A percentile compares a stretch with the other conserved stretches of the same genome.
Evolutionary conservation across 495 filamentous ascomycete species (phyloP).

Genomic region (Penicillium roqueforti): DNA sequence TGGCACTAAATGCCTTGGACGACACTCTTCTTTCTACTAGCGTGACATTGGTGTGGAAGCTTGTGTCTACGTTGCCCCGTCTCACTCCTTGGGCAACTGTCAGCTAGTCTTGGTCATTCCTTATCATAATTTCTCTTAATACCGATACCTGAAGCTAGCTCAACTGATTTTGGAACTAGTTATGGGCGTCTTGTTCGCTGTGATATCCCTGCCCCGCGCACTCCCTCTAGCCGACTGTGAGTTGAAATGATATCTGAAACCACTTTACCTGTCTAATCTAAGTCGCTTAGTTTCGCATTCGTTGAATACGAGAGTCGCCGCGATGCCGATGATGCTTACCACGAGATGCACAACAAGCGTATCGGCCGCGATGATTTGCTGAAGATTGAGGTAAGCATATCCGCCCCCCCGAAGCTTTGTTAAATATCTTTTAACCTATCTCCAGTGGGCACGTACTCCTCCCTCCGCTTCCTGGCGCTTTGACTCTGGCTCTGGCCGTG

Average conservation of each 20-base stretch:
- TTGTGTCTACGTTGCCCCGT: neutral
- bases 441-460: slow-evolving; percentile 94
- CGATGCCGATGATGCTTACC: slow-evolving; percentile 98
- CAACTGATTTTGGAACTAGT: slow-evolving; percentile 46
- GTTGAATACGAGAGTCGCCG: slow-evolving; percentile 99
- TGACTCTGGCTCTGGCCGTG: slow-evolving; percentile 73
- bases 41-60: slow-evolving; percentile 3
- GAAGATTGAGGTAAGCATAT: slow-evolving; percentile 84
- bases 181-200: slow-evolving; percentile 98
- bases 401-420: neutral
- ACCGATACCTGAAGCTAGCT: neutral
- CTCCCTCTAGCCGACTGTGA: slow-evolving; percentile 89
- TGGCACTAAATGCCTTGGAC: neutral
- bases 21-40: slow-evolving; percentile 2
- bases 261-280: slow-evolving; percentile 15
- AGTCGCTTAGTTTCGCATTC: slow-evolving; percentile 77
- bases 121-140: slow-evolving; percentile 11
- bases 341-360: slow-evolving; percentile 99
- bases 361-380: slow-evolving; percentile 92
- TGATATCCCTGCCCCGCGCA: slow-evolving; percentile 95
- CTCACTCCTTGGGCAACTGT: slow-evolving; percentile 1
- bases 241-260: slow-evolving; percentile 34
- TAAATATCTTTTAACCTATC: slow-evolving; percentile 10
- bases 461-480: slow-evolving; percentile 99
- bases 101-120: slow-evolving; percentile 13